Evolutionary conservation across 257 asterid genomes (phyloP), one percentile per base, ranked within the genome.

Genomic region (Asclepias syriaca): DNA sequence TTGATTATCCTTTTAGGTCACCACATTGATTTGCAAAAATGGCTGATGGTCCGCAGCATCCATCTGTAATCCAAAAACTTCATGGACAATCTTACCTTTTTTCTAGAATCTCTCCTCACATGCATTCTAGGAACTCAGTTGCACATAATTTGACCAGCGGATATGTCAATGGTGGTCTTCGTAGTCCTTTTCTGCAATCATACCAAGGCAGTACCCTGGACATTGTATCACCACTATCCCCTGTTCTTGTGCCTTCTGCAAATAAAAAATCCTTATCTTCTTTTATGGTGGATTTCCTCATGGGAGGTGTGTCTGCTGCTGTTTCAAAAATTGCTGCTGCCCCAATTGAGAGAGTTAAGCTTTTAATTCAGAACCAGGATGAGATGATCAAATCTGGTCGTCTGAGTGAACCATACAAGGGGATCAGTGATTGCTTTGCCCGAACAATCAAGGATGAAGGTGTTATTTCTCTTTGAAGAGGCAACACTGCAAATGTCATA

Each of bases 301-400:
- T 86, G 96, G 96, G 96, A 82, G 96, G 94, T 72, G 94, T 89
- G 75, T 84, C 94, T 75, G 96, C 90, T 48, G 92, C 94, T 43
- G 92, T 89, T 63, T 87, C 94, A 43, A 87, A 87, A 79, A 81
- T 85, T 34, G 90, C 88, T 63, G 94, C 94, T 71, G 96, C 96
- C 63, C 96, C 96, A 3, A 90, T 90, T 57, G 94, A 90, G 86
- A 81, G 96, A 75, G 89, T 90, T n/a, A 90, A 90, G 79, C 94
- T 89, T 43, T 72, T 90, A 83, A 80, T 90, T 80, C 92, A 90
- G 74, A 90, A 90, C 83, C 92, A 90, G 82, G 96, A 85, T 61
- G 96, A 86, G 84, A 81, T 90, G 92, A 86, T 90, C 69, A 86
- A 85, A 80, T 77, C 92, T 12, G 92, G 94, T 75, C 87, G 96